phyloP scores from a whole-genome alignment of 768 basidiomycete genomes.

The Suillus lakei region DNA sequence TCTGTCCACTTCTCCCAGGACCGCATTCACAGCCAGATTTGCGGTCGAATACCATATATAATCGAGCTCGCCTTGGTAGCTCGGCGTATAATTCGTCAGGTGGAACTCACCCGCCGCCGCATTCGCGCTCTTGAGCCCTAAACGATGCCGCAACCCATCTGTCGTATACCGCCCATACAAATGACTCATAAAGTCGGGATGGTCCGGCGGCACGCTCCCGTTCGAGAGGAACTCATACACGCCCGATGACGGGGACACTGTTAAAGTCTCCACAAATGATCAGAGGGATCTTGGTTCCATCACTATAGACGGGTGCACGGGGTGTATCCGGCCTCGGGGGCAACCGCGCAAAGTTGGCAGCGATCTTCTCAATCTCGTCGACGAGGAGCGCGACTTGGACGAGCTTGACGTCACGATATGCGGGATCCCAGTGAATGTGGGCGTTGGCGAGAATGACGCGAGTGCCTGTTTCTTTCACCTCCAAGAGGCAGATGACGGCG shows the following conservation, averaged over 20 bases:
- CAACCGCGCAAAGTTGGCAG: conserved; percentile 80
- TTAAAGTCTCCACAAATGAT: conserved; percentile 97
- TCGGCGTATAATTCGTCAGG: conserved; percentile 90
- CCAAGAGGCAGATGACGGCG: conserved; percentile 84
- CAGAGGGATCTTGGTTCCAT: conserved; percentile 88
- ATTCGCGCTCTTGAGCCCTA: conserved; percentile 88
- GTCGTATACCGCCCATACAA: conserved; percentile 92
- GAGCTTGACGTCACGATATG: conserved; percentile 94
- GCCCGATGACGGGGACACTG: conserved; percentile 82
- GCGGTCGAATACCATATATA: conserved; percentile 90
- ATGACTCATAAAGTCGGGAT: conserved; percentile 92
- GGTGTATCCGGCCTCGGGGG: conserved; percentile 58
- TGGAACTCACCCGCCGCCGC: conserved; percentile 60
- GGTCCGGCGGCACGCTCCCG: conserved; percentile 71
- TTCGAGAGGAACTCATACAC: conserved; percentile 89
- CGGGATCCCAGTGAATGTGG: conserved; percentile 93
- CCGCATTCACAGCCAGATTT: conserved; percentile 75
- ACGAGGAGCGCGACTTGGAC: conserved; percentile 92
- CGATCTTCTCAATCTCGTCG: conserved; percentile 92
- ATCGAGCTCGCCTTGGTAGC: conserved; percentile 87
- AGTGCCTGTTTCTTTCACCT: conserved; percentile 85
- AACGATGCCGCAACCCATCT: conserved; percentile 80
- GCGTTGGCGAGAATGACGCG: conserved; percentile 89
- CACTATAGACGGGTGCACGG: conserved; percentile 65
- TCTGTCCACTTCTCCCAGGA: conserved; percentile 88